A percentile compares a stretch with the other conserved stretches of the same genome.
phyloP scores from a whole-genome alignment of 164 flowering plant genomes.

The Tinospora cordifolia region DNA sequence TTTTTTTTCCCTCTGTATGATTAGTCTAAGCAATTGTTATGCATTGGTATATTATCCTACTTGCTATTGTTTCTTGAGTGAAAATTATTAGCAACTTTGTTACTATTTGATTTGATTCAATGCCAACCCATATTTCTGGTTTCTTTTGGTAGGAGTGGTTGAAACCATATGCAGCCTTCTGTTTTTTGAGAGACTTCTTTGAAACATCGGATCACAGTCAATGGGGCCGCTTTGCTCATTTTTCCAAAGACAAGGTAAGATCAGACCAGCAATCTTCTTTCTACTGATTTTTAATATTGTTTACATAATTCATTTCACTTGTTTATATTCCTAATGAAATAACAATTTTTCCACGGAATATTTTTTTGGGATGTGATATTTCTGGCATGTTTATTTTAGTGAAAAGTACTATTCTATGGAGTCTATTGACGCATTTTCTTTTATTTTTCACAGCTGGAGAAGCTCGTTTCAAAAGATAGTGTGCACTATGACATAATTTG shows the following conservation, averaged over 20 bases:
- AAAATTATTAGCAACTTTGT: background rate
- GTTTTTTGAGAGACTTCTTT: slow-evolving; percentile 88
- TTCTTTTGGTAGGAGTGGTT: slow-evolving; percentile 69
- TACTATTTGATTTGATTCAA: background rate
- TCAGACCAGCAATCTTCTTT: background rate
- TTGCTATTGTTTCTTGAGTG: background rate
- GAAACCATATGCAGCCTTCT: slow-evolving; percentile 95
- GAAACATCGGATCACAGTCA: slow-evolving; percentile 96
- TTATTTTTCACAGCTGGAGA: slow-evolving; percentile 68
- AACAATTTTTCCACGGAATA: background rate
- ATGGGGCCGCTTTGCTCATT: slow-evolving; percentile 84
- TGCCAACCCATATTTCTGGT: background rate
- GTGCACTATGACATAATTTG: slow-evolving; percentile 65
- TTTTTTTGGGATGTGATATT: background rate
- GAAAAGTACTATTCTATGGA: background rate
- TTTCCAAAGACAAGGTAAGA: slow-evolving; percentile 64
- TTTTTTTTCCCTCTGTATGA: background rate
- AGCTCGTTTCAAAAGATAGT: slow-evolving; percentile 67
- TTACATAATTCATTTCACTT: background rate
- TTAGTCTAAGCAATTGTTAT: background rate
- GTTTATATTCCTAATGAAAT: background rate
- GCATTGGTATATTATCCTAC: background rate
- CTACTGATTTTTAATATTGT: background rate
- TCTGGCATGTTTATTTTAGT: background rate
- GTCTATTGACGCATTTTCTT: slow-evolving; percentile 6